Evolutionary conservation across 805 yeast genomes (phyloP), one percentile per base, ranked within the genome.

Genomic region (Candida koratica): DNA sequence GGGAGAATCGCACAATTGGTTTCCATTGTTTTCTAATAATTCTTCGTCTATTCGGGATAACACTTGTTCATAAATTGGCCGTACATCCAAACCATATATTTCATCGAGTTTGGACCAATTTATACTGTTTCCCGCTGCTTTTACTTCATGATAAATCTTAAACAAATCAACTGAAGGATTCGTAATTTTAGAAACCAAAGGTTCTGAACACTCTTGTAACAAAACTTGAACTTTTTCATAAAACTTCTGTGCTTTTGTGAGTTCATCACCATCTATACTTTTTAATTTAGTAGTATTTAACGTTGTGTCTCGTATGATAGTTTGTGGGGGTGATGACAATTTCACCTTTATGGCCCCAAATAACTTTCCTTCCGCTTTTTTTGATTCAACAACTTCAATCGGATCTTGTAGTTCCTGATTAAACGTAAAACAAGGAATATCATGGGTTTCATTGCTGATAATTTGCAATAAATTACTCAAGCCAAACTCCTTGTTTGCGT

Each of bases 311-410:
- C 23, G 23, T 33, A 28, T 17, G 19, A 8, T 8, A 15, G 12
- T 24, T 6, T 3, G 4, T 15, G 34, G 27, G 7, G 27, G 6
- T 6, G 27, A 15, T 9, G 20, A 11, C 11, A 25, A 28, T 5
- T 73, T 64, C 2, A 89, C 53, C 51, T 88, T 89, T 28, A 87
- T 58, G 49, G 93, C 88, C 0, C 96, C 96, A 53, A 70, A 77
- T 18, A 60, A 53, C 20, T 53, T 58, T 2, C 93, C 95, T 7
- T 69, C 48, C 0, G 69, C 64, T 9, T 60, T 55, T 1, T 77
- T 56, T 10, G 73, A 64, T 15, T 83, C 81, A 12, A 85, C 61
- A 45, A 79, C 82, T n/a, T 55, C 56, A 14, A 81, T 73, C 1
- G 95, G 94, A 52, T 82, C 32, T 19, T 19, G 12, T 4, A 19